These are phyloP conservation scores for Gremmenia infestans DNA, from an alignment of 2,329 filamentous ascomycete species.

Conservation along the genomic window DNA sequence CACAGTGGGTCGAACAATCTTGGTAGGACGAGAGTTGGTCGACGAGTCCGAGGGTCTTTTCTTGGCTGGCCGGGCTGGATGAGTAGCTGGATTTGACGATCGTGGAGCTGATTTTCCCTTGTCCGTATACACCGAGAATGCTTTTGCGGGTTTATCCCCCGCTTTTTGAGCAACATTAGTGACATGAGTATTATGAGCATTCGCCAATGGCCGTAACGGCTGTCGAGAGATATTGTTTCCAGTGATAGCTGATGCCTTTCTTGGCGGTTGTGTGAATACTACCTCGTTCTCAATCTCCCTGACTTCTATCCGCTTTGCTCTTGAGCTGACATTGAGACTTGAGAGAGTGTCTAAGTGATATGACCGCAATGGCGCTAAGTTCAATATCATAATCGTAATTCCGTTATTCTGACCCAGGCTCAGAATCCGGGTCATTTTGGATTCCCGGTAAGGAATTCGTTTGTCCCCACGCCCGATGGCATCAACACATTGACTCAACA, in stretches of 20 bases:
- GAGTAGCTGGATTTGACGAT: constrained; percentile 20
- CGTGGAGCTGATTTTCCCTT: constrained; percentile 44
- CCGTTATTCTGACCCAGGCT: constrained; percentile 92
- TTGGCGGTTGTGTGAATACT: constrained; percentile 71
- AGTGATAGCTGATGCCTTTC: constrained; percentile 40
- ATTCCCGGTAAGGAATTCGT: constrained; percentile 88
- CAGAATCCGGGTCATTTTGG: constrained; percentile 90
- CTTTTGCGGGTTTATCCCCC: constrained; percentile 70
- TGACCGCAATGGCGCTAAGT: constrained; percentile 82
- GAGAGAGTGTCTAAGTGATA: constrained; percentile 93
- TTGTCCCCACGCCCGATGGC: constrained; percentile 73
- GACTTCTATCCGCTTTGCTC: constrained; percentile 93
- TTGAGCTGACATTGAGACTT: constrained; percentile 89
- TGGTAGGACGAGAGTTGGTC: constrained; percentile 40
- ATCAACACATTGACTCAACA: constrained; percentile 90
- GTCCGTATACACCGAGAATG: constrained; percentile 84
- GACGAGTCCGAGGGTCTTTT: constrained; percentile 30
- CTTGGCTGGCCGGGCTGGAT: constrained; percentile 31
- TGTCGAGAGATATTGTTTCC: constrained; percentile 55
- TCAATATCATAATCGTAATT: constrained; percentile 93
- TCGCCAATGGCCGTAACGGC: constrained; percentile 71
- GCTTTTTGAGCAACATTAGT: constrained; percentile 51
- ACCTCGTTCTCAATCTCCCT: constrained; percentile 95
- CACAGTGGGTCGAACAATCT: constrained; percentile 38
- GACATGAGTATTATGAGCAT: constrained; percentile 68